Base-by-base conservation (phyloP, 257 asterid species). In the Leptodermis oblonga region DNA sequence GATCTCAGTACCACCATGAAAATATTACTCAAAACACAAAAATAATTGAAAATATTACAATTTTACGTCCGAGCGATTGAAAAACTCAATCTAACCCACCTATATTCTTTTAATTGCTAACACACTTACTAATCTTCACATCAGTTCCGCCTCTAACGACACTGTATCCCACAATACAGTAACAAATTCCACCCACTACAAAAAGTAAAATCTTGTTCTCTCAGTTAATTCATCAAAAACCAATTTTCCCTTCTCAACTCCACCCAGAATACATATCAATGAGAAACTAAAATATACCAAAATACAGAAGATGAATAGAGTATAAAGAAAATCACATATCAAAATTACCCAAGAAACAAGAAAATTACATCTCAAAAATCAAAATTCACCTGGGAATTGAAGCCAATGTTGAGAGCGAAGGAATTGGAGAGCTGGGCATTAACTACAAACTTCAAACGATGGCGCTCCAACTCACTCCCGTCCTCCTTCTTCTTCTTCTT, bases 351-450 rank as follows among this genome's bases (percentile, higher is more conserved):
- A 4, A 9, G 51, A 51, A 9, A 53, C 31, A 45, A 15, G 0
- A 33, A 49, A 49, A 2, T 22, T 39, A 48, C 34, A 15, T 62
- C 17, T 15, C 5, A 56, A 14, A 4, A 65, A 5, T 0, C 8
- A 31, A 74, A 62, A 48, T 37, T 34, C 55, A 90, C 97, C 94
- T 86, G 87, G 74, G 90, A 93, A 81, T 90, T 96, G 73, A 90
- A 82, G 48, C 96, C 97, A 62, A 83, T 81, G 76, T 84, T 81
- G 34, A 76, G 81, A 55, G 92, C 84, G 78, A 87, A 80, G 9
- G 91, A 83, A 79, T 79, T 76, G 71, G 97, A 83, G 62, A 89
- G 85, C 83, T 86, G 79, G 75, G 96, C 86, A 74, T 68, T 23
- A 70, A 82, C 85, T 25, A 83, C 77, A 42, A 84, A 80, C 74